Evolutionary conservation across 2,329 filamentous ascomycete species (phyloP).

Genomic region (Pseudogymnoascus sp.): DNA sequence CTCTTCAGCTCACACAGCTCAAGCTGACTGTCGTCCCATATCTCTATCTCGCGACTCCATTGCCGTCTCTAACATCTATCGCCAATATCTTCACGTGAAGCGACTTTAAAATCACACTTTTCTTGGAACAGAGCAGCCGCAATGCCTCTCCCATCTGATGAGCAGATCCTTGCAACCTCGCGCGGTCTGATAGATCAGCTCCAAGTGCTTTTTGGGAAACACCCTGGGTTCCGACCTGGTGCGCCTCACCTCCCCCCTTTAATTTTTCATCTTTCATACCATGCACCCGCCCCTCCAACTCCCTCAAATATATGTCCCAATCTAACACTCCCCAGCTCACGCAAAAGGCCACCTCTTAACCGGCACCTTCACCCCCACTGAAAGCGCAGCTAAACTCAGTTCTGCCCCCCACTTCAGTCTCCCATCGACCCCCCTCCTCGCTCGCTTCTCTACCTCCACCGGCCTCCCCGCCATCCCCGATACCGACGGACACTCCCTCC

Average conservation of each 20-base stretch:
- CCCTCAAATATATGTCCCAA: neutral
- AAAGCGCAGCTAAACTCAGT: slow-evolving; percentile 35
- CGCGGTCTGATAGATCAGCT: slow-evolving; percentile 30
- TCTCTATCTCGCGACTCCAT: neutral
- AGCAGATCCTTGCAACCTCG: slow-evolving; percentile 31
- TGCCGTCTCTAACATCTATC: neutral
- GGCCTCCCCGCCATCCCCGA: slow-evolving; percentile 44
- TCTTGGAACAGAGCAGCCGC: slow-evolving; percentile 9
- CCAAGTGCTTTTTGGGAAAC: slow-evolving; percentile 32
- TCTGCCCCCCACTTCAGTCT: slow-evolving; percentile 40
- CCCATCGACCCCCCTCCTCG: slow-evolving; percentile 37
- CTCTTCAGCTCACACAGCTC: neutral
- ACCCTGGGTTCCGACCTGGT: slow-evolving; percentile 35
- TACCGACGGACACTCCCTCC: slow-evolving; percentile 38
- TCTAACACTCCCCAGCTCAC: slow-evolving; percentile 35
- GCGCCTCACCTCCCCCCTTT: slow-evolving; percentile 8
- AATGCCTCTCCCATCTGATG: slow-evolving; percentile 40
- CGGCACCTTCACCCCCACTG: slow-evolving; percentile 44
- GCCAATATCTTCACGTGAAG: neutral
- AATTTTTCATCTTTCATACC: neutral
- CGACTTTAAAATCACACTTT: neutral
- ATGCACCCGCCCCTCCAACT: neutral
- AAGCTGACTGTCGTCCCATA: neutral
- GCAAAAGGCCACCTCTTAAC: slow-evolving; percentile 44
- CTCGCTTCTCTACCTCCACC: slow-evolving; percentile 44